Evolutionary conservation across 495 filamentous ascomycete genomes (phyloP).

Genomic region (Tuber umbilicatum): DNA sequence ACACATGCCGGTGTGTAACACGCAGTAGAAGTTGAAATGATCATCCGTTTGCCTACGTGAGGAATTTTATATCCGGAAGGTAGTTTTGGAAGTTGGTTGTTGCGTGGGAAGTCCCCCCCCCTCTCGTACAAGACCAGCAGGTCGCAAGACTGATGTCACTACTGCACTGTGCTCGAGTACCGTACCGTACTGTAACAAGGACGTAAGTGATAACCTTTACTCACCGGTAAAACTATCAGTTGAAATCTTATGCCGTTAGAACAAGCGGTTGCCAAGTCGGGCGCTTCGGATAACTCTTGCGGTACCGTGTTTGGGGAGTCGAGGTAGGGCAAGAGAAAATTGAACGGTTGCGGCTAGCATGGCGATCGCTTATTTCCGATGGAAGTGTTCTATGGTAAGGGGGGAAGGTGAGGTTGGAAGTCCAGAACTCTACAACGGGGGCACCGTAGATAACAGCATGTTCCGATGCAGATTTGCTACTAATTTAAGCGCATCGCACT

Average conservation of each 20-base stretch:
- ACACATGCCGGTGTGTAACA: background rate
- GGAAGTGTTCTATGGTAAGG: too few species aligned
- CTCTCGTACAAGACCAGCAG: background rate
- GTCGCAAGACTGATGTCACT: background rate
- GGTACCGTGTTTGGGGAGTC: background rate
- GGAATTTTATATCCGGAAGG: conserved; percentile 1
- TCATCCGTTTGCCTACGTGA: background rate
- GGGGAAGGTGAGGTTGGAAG: too few species aligned
- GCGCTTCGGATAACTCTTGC: background rate
- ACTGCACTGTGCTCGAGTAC: background rate
- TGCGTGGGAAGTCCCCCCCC: background rate
- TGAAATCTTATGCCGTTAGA: background rate
- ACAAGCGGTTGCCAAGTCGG: background rate
- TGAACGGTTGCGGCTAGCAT: background rate
- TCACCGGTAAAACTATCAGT: background rate
- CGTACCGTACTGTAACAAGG: background rate
- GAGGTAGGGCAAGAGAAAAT: background rate
- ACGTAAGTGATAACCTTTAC: background rate
- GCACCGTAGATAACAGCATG: too few species aligned
- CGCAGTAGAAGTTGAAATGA: background rate
- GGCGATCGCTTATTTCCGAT: background rate
- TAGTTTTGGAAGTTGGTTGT: background rate
- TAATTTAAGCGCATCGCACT: background rate
- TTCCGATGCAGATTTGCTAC: too few species aligned
- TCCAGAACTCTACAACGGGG: too few species aligned